phyloP scores from a whole-genome alignment of 75 land plant genomes.

The Pinus albicaulis region DNA sequence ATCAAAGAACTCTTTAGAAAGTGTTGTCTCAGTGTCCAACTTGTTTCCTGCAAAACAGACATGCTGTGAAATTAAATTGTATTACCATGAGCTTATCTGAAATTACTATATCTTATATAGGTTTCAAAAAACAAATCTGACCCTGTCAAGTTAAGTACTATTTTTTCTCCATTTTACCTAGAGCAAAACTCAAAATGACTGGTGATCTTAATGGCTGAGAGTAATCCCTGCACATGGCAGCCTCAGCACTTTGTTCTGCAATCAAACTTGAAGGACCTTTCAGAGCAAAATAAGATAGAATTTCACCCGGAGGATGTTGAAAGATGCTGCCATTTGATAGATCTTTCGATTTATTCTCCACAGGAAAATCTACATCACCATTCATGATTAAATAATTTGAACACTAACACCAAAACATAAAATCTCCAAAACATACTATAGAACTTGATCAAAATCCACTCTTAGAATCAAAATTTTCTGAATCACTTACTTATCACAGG shows the following conservation, averaged over 20 bases:
- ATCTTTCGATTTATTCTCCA: not conserved
- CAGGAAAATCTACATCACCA: not conserved
- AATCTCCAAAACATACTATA: not conserved
- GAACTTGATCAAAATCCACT: not conserved
- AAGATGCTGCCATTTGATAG: not conserved
- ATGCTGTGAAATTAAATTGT: not conserved
- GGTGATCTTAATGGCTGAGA: conserved; percentile 1
- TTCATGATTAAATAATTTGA: not conserved
- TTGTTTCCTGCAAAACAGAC: conserved; percentile 1
- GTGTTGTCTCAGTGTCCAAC: not conserved
- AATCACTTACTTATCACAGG: not conserved
- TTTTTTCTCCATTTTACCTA: not conserved
- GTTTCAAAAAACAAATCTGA: not conserved
- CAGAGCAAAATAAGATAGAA: not conserved
- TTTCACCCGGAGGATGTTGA: not conserved
- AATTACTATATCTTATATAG: not conserved
- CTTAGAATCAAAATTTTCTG: not conserved
- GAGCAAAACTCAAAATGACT: conserved; percentile 1
- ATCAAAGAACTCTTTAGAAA: conserved; percentile 3
- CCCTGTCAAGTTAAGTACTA: not conserved
- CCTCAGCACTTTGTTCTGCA: not conserved
- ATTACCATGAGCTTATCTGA: not conserved
- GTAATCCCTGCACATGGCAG: not conserved
- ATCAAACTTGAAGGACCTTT: not conserved
- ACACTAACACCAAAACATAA: not conserved